These are phyloP conservation scores for Candida golubevii DNA, from an alignment of 805 yeast genomes.

Conservation along the genomic window DNA sequence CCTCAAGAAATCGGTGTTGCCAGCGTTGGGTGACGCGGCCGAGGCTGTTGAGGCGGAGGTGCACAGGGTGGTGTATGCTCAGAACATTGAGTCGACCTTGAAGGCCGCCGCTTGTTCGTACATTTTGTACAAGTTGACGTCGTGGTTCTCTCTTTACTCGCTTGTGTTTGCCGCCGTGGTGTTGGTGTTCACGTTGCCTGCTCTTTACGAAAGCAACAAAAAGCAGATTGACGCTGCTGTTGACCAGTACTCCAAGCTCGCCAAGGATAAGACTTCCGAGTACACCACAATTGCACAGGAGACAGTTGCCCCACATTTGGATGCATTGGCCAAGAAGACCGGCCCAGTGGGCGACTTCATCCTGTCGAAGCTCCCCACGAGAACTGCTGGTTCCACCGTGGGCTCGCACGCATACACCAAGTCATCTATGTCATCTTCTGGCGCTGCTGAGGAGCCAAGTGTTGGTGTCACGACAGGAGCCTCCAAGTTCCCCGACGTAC, in stretches of 20 bases:
- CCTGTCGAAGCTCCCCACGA: conserved; percentile 52
- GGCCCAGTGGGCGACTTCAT: conserved; percentile 65
- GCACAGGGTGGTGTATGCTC: conserved; percentile 60
- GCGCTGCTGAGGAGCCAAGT: conserved; percentile 13
- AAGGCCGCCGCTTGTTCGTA: conserved; percentile 67
- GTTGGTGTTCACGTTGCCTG: conserved; percentile 70
- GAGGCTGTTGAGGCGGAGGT: conserved; percentile 49
- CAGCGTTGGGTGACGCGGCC: conserved; percentile 40
- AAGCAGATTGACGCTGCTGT: conserved; percentile 69
- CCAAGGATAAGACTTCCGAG: conserved; percentile 49
- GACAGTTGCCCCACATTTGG: conserved; percentile 53
- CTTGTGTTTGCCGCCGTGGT: conserved; percentile 55
- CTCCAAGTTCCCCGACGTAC: conserved; percentile 40
- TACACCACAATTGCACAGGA: conserved; percentile 33
- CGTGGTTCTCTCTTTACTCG: conserved; percentile 69
- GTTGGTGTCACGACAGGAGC: conserved; percentile 32
- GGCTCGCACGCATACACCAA: conserved; percentile 28
- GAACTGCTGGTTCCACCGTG: conserved; percentile 72
- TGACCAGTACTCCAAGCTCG: conserved; percentile 39
- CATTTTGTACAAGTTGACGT: conserved; percentile 65
- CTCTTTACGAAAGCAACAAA: conserved; percentile 68
- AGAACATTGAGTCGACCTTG: conserved; percentile 67
- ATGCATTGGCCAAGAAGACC: conserved; percentile 52
- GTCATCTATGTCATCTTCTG: conserved; percentile 6
- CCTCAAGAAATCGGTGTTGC: conserved; percentile 37